phyloP scores from a whole-genome alignment of 140 eudicot genomes.

The Ambrosia hybrid region DNA sequence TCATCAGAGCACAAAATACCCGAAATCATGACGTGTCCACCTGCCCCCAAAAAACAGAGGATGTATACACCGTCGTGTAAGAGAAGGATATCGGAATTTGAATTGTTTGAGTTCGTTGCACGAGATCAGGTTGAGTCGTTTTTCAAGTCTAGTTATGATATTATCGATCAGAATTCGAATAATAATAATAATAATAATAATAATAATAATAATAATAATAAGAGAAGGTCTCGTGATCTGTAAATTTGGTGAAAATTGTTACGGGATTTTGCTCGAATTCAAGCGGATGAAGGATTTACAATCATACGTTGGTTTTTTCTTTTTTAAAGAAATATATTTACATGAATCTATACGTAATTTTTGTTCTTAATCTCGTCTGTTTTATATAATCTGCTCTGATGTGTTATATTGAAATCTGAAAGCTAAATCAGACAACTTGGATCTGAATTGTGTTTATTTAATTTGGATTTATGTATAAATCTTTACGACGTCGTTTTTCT shows the following conservation, averaged over 20 bases:
- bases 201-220: too few relatives aligned
- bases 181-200: too few relatives aligned
- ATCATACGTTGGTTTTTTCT: too few relatives aligned
- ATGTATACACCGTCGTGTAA: conserved; percentile 24
- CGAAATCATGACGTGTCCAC: conserved; percentile 30
- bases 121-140: conserved; percentile 37
- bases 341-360: conserved; percentile 21
- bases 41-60: conserved; percentile 33
- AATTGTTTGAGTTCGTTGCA: conserved; percentile 26
- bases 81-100: conserved; percentile 33
- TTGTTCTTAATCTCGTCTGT: conserved; percentile 14
- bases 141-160: conserved; percentile 16
- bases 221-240: too few relatives aligned
- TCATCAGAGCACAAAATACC: conserved; percentile 36
- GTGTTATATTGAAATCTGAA: conserved; percentile 13
- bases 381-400: background rate
- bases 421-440: conserved; percentile 22
- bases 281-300: background rate
- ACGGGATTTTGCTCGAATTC: conserved; percentile 8
- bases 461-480: conserved; percentile 17
- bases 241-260: background rate
- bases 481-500: conserved; percentile 10
- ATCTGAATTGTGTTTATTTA: conserved; percentile 22
- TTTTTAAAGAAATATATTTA: background rate
- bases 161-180: conserved; percentile 9